phyloP scores from a whole-genome alignment of 257 asterid species.

The Capsicum chinense region DNA sequence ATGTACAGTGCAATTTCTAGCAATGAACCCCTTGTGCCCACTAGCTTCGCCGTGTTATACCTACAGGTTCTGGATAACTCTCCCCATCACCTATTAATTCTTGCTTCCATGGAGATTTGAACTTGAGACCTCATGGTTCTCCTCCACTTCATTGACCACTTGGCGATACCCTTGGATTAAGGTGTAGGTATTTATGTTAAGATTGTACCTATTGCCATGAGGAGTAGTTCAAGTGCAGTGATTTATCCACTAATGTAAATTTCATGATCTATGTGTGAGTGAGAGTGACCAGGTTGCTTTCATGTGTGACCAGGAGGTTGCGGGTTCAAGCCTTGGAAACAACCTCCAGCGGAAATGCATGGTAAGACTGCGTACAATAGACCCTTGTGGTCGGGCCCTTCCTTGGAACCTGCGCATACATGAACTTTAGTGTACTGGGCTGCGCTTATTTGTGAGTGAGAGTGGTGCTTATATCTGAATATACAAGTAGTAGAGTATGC shows the following conservation, averaged over 20 bases:
- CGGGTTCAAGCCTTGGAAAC: too few relatives aligned
- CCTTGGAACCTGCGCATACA: too few relatives aligned
- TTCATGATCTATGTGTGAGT: background rate
- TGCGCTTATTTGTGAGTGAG: background rate
- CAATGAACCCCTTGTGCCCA: background rate
- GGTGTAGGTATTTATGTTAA: background rate
- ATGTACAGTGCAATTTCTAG: background rate
- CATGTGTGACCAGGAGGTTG: too few relatives aligned
- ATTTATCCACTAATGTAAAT: background rate
- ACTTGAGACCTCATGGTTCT: background rate
- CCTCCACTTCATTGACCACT: background rate
- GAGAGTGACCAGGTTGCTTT: background rate
- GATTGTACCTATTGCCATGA: background rate
- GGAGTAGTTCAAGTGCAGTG: background rate
- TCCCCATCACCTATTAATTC: background rate
- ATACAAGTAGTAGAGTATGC: background rate
- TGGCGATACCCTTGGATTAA: background rate
- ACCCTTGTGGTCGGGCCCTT: too few relatives aligned
- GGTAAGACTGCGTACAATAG: too few relatives aligned
- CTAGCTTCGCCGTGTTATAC: background rate
- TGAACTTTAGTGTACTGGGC: too few relatives aligned
- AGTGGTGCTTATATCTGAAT: constrained; percentile 6
- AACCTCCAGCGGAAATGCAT: too few relatives aligned
- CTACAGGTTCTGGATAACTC: background rate
- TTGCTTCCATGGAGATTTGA: background rate